Percentiles rank a stretch among this genome's conserved stretches.
These are phyloP conservation scores for Kurtzmaniella quercitrusa DNA, from an alignment of 1,139 yeast genomes.

Conservation along the genomic window DNA sequence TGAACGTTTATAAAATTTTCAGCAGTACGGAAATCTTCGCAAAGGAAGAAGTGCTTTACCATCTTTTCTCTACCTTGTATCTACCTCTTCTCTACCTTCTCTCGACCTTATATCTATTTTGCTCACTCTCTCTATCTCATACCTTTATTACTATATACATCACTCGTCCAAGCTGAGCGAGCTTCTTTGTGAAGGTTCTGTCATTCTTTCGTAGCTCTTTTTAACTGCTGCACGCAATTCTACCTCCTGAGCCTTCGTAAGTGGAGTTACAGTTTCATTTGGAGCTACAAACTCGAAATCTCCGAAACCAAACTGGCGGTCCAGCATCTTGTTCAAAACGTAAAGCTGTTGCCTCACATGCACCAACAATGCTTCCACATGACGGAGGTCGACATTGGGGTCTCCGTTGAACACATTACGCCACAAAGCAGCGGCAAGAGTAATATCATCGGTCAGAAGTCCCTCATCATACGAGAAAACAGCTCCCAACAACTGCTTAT, in stretches of 20 bases:
- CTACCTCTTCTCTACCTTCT: neutral
- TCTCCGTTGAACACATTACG: conserved; percentile 88
- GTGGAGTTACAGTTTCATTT: conserved; percentile 67
- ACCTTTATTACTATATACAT: conserved; percentile 6
- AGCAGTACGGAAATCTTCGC: too few species aligned
- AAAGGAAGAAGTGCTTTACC: too few species aligned
- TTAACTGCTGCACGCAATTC: conserved; percentile 38
- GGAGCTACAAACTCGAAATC: conserved; percentile 85
- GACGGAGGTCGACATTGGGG: conserved; percentile 74
- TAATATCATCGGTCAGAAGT: conserved; percentile 73
- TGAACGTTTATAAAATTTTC: too few species aligned
- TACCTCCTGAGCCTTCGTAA: conserved; percentile 59
- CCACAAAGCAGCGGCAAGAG: conserved; percentile 86
- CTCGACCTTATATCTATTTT: neutral
- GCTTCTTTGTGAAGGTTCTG: conserved; percentile 62
- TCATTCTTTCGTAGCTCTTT: conserved; percentile 29
- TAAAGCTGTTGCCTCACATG: conserved; percentile 87
- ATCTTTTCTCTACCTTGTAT: too few species aligned
- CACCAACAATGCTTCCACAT: conserved; percentile 81
- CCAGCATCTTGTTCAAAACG: conserved; percentile 78
- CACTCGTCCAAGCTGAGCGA: conserved; percentile 58
- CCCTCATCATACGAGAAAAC: conserved; percentile 94
- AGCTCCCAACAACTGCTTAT: conserved; percentile 84
- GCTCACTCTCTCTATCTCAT: conserved; percentile 3
- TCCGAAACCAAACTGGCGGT: conserved; percentile 91